Evolutionary conservation across 352 stramenopile genomes (phyloP).

Genomic region (Pythium insidiosum): DNA sequence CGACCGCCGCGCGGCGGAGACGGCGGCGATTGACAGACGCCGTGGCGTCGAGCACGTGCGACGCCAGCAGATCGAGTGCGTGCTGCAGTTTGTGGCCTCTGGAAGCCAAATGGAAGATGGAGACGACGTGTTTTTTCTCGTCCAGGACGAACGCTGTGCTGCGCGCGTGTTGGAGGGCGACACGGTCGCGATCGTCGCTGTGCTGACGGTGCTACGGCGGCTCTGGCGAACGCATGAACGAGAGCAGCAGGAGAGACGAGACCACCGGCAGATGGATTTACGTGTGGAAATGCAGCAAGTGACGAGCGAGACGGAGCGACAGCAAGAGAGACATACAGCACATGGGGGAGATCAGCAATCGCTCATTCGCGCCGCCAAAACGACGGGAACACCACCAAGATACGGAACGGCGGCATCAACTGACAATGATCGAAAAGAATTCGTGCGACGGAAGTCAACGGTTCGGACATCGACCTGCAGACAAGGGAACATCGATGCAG

Average conservation of each 20-base stretch:
- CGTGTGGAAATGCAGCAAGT: not conserved
- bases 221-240: constrained; percentile 3
- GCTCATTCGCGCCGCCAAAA: too few relatives aligned
- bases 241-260: not conserved
- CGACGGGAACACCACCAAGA: too few relatives aligned
- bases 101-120: constrained; percentile 27
- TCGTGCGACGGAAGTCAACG: too few relatives aligned
- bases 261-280: not conserved
- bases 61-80: constrained; percentile 15
- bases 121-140: constrained; percentile 35
- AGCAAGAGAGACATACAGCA: too few relatives aligned
- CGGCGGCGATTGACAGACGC: not conserved
- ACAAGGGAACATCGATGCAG: too few relatives aligned
- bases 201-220: constrained; percentile 36
- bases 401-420: too few relatives aligned
- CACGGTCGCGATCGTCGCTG: constrained; percentile 26
- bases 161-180: constrained; percentile 25
- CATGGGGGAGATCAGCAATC: too few relatives aligned
- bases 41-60: too few relatives aligned
- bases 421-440: too few relatives aligned
- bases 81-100: constrained; percentile 34
- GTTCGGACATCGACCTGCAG: too few relatives aligned
- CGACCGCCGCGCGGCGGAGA: constrained; percentile 3
- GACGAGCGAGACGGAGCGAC: too few relatives aligned
- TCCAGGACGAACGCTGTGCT: constrained; percentile 37